These are phyloP conservation scores for Hymenoscyphus occultus DNA, from an alignment of 2,329 filamentous ascomycete species.

Conservation along the genomic window DNA sequence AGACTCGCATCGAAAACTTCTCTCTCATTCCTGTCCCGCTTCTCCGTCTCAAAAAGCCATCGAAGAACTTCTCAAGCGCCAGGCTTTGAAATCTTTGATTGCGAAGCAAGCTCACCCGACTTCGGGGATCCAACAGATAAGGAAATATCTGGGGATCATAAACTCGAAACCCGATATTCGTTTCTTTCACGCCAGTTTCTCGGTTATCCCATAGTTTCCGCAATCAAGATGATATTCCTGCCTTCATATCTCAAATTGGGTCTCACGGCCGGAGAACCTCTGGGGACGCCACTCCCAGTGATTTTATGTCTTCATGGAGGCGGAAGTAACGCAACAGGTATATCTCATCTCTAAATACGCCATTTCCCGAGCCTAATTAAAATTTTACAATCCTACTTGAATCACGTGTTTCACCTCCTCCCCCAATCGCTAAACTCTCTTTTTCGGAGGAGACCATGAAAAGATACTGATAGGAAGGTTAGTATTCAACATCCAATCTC, in stretches of 20 bases:
- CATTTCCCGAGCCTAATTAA: background rate
- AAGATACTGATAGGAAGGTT: background rate
- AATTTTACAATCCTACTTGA: background rate
- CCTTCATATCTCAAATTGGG: constrained; percentile 9
- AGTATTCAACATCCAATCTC: constrained; percentile 22
- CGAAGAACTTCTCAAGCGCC: background rate
- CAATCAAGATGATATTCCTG: constrained; percentile 1
- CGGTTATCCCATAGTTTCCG: background rate
- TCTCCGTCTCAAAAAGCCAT: background rate
- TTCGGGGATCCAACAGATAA: background rate
- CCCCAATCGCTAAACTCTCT: no score
- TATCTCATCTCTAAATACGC: background rate
- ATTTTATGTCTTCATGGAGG: constrained; percentile 21
- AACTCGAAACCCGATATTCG: background rate
- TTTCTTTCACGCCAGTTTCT: background rate
- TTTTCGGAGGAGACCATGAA: background rate
- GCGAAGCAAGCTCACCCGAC: background rate
- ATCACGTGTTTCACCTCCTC: background rate
- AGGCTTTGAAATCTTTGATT: background rate
- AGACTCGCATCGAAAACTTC: background rate
- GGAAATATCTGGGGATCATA: background rate
- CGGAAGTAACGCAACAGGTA: constrained; percentile 13
- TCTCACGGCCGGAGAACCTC: background rate
- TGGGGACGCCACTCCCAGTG: constrained; percentile 12
- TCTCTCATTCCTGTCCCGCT: background rate